Base-by-base conservation (phyloP, 1,284 basidiomycete genomes). In the Fomes fomentarius region DNA sequence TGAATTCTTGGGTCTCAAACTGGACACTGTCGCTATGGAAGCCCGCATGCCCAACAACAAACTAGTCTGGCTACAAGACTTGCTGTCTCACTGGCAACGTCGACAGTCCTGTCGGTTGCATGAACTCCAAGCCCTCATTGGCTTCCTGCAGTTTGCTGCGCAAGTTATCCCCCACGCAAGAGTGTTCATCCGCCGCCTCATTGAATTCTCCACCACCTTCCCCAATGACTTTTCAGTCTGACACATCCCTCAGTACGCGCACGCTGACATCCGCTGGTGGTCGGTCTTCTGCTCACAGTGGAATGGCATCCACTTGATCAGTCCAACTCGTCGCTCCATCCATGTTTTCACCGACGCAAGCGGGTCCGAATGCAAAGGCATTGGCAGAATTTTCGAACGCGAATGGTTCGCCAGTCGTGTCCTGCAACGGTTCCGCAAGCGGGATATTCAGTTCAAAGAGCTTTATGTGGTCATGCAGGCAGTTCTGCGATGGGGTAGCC, bases 1-100 rank as follows among this genome's bases (percentile, higher is more conserved):
- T n/a, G 52, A 54, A 11, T 54, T 54, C 19, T 41, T 54, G 0
- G 52, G 52, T 5, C 52, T 44, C 33, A 46, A 54, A n/a, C 39
- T 54, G 14, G 52, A 54, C 26, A 48, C 52, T 3, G 26, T 15
- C 10, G 52, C 52, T 0, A 54, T 54, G 52, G 52, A 54, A 15
- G 52, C 52, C 0, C 52, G 52, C 1, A 31, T 54, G 31, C 52
- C 52, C 0, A 25, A 24, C 3, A 46, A 54, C 31, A 54, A 54
- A 22, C 46, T 54, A 2, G 7, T 3, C 1, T 54, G 52, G 52
- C 26, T 54, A 1, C 46, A 46, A 9, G 46, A 54, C 10, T 34
- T 44, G 0, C 26, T 54, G 2, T 12, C 40, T 1, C 0, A 4
- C 0, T 54, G 52, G 52, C 40, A 15, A 4, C 2, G 14, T 0